These are phyloP conservation scores for Haberlea rhodopensis DNA, from an alignment of 257 asterid genomes.

Conservation along the genomic window DNA sequence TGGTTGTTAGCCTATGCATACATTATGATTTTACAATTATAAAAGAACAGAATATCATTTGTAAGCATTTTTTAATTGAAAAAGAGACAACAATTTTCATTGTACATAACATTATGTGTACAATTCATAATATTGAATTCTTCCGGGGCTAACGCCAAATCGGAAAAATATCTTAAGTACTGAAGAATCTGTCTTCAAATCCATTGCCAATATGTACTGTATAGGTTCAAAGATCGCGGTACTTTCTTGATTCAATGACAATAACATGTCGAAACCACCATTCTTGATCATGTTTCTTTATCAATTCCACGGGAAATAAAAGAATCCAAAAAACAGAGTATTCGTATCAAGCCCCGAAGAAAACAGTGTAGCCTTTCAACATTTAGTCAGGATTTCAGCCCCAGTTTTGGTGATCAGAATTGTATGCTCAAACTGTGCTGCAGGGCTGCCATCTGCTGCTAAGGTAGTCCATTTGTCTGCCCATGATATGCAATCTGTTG, in stretches of 20 bases:
- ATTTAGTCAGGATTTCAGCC: conserved; percentile 82
- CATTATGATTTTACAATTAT: too few species aligned
- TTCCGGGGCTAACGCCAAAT: not conserved
- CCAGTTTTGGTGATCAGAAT: conserved; percentile 88
- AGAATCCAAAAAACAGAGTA: not conserved
- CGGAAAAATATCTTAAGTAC: not conserved
- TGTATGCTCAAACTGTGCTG: conserved; percentile 96
- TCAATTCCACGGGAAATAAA: not conserved
- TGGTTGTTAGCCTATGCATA: too few species aligned
- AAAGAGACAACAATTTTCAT: too few species aligned
- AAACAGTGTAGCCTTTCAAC: not conserved
- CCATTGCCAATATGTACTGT: not conserved
- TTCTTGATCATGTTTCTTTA: not conserved
- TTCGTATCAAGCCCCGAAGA: not conserved
- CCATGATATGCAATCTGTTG: conserved; percentile 80
- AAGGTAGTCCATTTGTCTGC: conserved; percentile 97
- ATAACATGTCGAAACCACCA: too few species aligned
- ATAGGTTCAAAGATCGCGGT: not conserved
- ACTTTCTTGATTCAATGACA: too few species aligned
- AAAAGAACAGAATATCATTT: too few species aligned
- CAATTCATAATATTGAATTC: not conserved
- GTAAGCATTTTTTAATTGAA: too few species aligned
- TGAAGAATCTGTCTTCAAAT: not conserved
- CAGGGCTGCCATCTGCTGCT: conserved; percentile 95
- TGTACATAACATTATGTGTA: not conserved